Percentiles rank a stretch among this genome's conserved stretches.
Evolutionary conservation across 2,329 filamentous ascomycete genomes (phyloP).

Genomic region (Neopestalotiopsis clavispora): DNA sequence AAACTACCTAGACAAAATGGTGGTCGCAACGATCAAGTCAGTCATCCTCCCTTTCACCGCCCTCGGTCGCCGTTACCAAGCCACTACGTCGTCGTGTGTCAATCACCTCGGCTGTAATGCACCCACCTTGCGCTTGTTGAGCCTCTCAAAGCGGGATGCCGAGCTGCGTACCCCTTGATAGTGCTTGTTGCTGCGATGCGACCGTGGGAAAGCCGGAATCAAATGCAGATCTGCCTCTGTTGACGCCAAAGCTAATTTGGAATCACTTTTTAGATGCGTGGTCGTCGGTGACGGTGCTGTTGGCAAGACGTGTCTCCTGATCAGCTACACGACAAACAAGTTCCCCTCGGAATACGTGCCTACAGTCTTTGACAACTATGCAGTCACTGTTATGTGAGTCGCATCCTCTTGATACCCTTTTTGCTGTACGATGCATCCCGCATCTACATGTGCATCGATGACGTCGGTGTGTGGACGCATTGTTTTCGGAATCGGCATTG

Average conservation of each 20-base stretch:
- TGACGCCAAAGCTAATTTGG: neutral
- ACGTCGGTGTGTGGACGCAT: neutral
- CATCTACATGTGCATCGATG: neutral
- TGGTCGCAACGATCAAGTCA: constrained; percentile 70
- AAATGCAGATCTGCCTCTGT: constrained; percentile 2
- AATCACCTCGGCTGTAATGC: constrained; percentile 4
- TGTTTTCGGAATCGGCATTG: neutral
- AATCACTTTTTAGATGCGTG: constrained; percentile 73
- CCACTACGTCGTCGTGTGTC: constrained; percentile 11
- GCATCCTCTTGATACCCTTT: constrained; percentile 17
- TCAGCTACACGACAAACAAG: constrained; percentile 99
- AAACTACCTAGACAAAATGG: constrained; percentile 51
- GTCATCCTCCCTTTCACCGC: constrained; percentile 38
- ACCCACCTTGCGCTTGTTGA: neutral
- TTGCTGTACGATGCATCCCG: neutral
- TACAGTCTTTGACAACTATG: constrained; percentile 99
- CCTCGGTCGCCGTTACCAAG: constrained; percentile 22
- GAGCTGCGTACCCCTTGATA: neutral
- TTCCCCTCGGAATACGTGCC: constrained; percentile 99
- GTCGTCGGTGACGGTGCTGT: constrained; percentile 99
- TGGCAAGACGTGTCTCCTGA: constrained; percentile 97
- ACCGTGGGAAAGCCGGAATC: neutral
- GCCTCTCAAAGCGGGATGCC: neutral
- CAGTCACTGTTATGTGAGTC: constrained; percentile 98
- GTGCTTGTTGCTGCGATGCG: neutral